Conservation (phyloP, 345 rosid species). For the Geranium rotundifolium region DNA sequence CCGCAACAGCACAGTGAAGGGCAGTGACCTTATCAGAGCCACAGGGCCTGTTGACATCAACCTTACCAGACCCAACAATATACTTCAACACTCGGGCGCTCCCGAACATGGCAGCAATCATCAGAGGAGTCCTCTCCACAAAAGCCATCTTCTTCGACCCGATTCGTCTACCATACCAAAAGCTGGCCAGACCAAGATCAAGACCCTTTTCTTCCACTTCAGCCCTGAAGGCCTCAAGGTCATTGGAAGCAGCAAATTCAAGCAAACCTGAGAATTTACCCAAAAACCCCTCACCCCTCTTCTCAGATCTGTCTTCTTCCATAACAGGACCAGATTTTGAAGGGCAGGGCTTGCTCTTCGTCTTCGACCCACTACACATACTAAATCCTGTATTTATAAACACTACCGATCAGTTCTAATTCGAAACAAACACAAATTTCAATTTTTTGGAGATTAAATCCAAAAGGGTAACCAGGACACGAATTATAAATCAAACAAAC, state of each 20-base stretch:
- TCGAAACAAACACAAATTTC: background rate
- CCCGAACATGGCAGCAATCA: conserved; percentile 79
- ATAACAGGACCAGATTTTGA: conserved; percentile 20
- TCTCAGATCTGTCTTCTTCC: conserved; percentile 30
- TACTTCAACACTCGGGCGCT: conserved; percentile 48
- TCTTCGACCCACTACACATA: conserved; percentile 38
- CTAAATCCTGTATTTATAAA: conserved; percentile 35
- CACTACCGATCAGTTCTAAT: conserved; percentile 3
- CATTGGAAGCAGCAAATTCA: conserved; percentile 65
- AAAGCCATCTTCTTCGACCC: conserved; percentile 82
- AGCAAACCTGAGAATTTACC: conserved; percentile 43
- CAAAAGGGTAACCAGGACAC: no score
- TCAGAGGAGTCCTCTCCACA: conserved; percentile 69
- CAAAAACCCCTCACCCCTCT: conserved; percentile 14
- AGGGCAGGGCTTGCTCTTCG: conserved; percentile 22
- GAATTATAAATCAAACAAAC: no score
- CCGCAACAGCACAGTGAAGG: conserved; percentile 85
- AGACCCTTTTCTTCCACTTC: conserved; percentile 40
- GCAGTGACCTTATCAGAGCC: conserved; percentile 75
- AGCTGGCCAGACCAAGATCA: conserved; percentile 40
- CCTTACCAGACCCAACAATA: conserved; percentile 32
- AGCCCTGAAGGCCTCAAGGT: conserved; percentile 40
- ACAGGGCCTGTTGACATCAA: conserved; percentile 53
- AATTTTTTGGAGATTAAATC: no score
- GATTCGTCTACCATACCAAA: conserved; percentile 65